Conservation (phyloP, 2,329 filamentous ascomycete species). For the Talaromyces piceae region DNA sequence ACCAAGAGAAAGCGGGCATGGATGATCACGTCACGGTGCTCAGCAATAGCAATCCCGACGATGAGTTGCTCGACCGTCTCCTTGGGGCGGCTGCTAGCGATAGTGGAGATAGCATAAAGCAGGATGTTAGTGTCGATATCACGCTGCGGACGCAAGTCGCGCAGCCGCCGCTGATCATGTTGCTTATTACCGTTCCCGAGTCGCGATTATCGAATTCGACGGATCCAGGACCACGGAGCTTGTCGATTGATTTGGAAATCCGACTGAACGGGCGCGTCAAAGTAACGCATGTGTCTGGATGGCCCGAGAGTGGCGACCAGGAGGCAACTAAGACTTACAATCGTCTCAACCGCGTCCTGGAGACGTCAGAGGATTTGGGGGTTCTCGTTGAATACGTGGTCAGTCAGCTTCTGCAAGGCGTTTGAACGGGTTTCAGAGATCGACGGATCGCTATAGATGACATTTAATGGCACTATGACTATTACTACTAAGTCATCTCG, state of each 20-base stretch:
- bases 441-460: background rate
- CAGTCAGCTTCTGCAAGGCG: conserved; percentile 26
- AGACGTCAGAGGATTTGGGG: conserved; percentile 39
- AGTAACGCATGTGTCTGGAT: conserved; percentile 30
- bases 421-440: conserved; percentile 13
- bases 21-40: conserved; percentile 18
- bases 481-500: too few relatives aligned
- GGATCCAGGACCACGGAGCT: conserved; percentile 12
- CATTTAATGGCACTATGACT: background rate
- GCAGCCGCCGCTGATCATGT: conserved; percentile 31
- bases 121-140: conserved; percentile 29
- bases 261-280: conserved; percentile 35
- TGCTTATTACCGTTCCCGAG: conserved; percentile 23
- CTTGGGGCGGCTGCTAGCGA: conserved; percentile 17
- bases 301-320: conserved; percentile 16
- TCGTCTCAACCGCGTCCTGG: conserved; percentile 33
- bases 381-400: conserved; percentile 39
- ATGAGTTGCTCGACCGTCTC: conserved; percentile 52
- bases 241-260: conserved; percentile 33
- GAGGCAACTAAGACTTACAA: conserved; percentile 21
- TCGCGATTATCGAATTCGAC: conserved; percentile 2
- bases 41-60: conserved; percentile 36
- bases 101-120: background rate
- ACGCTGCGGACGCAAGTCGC: conserved; percentile 33
- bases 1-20: conserved; percentile 12